These are phyloP conservation scores for Epicoccum nigrum DNA, from an alignment of 2,329 filamentous ascomycete genomes.

Conservation along the genomic window DNA sequence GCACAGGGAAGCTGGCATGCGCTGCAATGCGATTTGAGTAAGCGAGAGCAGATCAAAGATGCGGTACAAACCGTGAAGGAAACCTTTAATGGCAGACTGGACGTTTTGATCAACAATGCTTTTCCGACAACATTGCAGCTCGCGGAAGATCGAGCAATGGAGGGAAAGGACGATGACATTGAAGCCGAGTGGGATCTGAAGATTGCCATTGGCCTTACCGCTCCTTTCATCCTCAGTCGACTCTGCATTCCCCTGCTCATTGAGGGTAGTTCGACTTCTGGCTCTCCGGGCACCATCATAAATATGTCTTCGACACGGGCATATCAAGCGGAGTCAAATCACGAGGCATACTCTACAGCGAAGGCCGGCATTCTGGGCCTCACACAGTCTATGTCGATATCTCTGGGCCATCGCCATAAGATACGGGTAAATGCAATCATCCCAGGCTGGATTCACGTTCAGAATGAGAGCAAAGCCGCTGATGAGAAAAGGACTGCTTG, in stretches of 20 bases:
- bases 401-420: constrained; percentile 50
- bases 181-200: constrained; percentile 45
- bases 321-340: constrained; percentile 56
- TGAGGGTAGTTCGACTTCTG: constrained; percentile 21
- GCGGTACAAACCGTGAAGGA: constrained; percentile 45
- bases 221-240: constrained; percentile 40
- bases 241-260: constrained; percentile 41
- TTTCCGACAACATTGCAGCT: constrained; percentile 38
- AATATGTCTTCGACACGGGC: constrained; percentile 60
- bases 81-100: constrained; percentile 43
- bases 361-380: constrained; percentile 60
- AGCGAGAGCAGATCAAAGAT: constrained; percentile 45
- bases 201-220: constrained; percentile 43
- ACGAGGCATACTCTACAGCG: constrained; percentile 58
- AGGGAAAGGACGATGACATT: constrained; percentile 37
- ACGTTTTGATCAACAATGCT: constrained; percentile 47
- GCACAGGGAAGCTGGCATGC: constrained; percentile 25
- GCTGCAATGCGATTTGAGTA: constrained; percentile 49
- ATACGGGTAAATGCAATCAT: constrained; percentile 58
- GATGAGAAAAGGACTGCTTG: constrained; percentile 51
- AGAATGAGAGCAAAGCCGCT: constrained; percentile 49
- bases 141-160: constrained; percentile 34
- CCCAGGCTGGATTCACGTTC: constrained; percentile 61
- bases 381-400: constrained; percentile 57
- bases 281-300: constrained; percentile 46